Evolutionary conservation across 306 rosid genomes (phyloP).

Genomic region (Castanea sativa): DNA sequence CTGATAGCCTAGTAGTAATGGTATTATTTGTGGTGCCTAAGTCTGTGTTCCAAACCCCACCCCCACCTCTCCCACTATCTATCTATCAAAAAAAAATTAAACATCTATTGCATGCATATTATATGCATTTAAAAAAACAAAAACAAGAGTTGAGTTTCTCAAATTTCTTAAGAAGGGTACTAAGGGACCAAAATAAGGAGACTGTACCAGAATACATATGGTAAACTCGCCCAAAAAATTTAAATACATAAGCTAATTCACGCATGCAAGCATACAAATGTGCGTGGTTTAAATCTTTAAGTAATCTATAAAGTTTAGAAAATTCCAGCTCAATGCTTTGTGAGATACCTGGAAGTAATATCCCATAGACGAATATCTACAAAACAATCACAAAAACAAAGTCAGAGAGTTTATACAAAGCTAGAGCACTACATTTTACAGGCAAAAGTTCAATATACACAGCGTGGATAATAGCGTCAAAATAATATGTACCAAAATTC

Average conservation of each 20-base stretch:
- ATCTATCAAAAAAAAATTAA: too few species aligned
- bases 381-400: constrained; percentile 1
- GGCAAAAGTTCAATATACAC: background rate
- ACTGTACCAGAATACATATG: background rate
- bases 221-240: background rate
- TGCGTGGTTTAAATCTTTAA: background rate
- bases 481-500: background rate
- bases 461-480: background rate
- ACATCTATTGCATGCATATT: background rate
- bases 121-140: background rate
- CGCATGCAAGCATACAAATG: background rate
- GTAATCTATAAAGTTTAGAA: background rate
- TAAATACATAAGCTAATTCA: background rate
- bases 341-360: constrained; percentile 68
- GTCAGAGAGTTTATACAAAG: background rate
- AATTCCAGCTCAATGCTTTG: background rate
- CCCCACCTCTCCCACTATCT: too few species aligned
- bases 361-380: constrained; percentile 96
- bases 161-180: background rate
- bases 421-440: background rate
- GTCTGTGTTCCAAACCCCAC: too few species aligned
- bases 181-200: background rate
- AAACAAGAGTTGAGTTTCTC: background rate
- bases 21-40: too few species aligned
- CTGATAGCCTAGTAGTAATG: too few species aligned